These are phyloP conservation scores for Hygrophorus pudorinus DNA, from an alignment of 768 basidiomycete species.

Conservation along the genomic window DNA sequence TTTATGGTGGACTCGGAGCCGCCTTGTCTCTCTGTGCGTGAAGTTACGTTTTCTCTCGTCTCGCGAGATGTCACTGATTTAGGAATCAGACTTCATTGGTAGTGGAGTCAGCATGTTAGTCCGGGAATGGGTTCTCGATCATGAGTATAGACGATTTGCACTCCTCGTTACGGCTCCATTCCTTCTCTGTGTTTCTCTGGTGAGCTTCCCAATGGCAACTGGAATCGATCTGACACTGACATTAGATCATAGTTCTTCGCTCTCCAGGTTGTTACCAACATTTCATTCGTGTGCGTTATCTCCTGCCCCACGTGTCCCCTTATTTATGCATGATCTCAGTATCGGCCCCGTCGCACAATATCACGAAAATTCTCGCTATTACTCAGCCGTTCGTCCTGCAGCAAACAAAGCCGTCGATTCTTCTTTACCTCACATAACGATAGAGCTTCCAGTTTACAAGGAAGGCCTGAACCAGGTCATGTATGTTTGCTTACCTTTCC, in stretches of 20 bases:
- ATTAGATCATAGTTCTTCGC: conserved; percentile 51
- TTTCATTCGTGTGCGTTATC: conserved; percentile 51
- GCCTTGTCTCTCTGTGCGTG: conserved; percentile 56
- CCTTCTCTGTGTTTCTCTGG: conserved; percentile 67
- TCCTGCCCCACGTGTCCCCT: conserved; percentile 1
- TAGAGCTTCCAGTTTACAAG: conserved; percentile 86
- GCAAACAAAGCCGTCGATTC: conserved; percentile 54
- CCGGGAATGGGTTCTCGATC: conserved; percentile 61
- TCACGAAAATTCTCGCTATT: conserved; percentile 73
- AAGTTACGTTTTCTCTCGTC: not conserved
- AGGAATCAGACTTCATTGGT: conserved; percentile 51
- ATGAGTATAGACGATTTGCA: conserved; percentile 49
- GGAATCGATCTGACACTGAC: conserved; percentile 1
- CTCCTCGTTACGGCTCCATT: conserved; percentile 59
- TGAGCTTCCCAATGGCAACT: conserved; percentile 21
- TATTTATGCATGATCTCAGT: conserved; percentile 21
- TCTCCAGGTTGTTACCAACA: conserved; percentile 53
- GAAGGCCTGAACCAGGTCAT: conserved; percentile 76
- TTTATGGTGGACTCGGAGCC: conserved; percentile 62
- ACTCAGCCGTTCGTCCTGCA: conserved; percentile 57
- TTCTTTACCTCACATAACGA: conserved; percentile 61
- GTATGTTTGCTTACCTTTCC: conserved; percentile 33
- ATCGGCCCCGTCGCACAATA: conserved; percentile 80
- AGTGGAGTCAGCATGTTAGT: conserved; percentile 50
- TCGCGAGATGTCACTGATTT: conserved; percentile 2